A percentile compares a stretch with the other conserved stretches of the same genome.
These are phyloP conservation scores for Phytophthora ohioensis DNA, from an alignment of 352 stramenopile species.

Conservation along the genomic window DNA sequence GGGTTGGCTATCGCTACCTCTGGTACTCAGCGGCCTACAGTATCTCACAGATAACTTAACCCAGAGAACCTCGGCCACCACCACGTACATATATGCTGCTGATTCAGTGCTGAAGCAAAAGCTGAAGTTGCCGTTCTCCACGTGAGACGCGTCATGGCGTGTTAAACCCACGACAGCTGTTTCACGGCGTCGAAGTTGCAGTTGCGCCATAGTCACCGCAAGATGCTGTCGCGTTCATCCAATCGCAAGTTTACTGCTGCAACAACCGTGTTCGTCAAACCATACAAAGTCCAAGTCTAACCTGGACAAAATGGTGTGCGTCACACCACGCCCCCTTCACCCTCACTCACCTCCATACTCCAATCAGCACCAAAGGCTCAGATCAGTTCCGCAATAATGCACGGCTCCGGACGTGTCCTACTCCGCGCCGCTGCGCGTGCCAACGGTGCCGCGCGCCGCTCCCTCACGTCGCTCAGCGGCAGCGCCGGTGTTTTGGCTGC, in stretches of 20 bases:
- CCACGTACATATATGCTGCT: no score
- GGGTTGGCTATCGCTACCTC: no score
- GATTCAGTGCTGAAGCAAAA: not conserved
- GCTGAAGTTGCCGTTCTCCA: constrained; percentile 13
- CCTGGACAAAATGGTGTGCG: not conserved
- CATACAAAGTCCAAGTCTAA: constrained; percentile 17
- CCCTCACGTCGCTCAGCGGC: constrained; percentile 22
- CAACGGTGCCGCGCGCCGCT: constrained; percentile 33
- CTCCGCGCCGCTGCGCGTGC: constrained; percentile 36
- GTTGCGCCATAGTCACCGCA: constrained; percentile 11
- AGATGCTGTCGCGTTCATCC: constrained; percentile 24
- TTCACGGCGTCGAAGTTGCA: constrained; percentile 12
- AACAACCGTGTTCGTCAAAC: not conserved
- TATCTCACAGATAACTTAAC: no score
- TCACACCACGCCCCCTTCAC: constrained; percentile 2
- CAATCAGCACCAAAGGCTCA: constrained; percentile 32
- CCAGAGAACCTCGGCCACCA: no score
- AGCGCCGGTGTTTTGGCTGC: constrained; percentile 21
- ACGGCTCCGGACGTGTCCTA: constrained; percentile 43
- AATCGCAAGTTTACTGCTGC: constrained; percentile 20
- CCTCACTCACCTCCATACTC: not conserved
- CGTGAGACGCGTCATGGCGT: constrained; percentile 25
- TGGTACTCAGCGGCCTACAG: no score
- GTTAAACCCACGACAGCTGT: constrained; percentile 16
- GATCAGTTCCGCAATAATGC: constrained; percentile 29